Percentiles rank a stretch among this genome's conserved stretches.
Evolutionary conservation across 1,139 yeast species (phyloP).

Genomic region (Sugiyamaella grinbergsii): DNA sequence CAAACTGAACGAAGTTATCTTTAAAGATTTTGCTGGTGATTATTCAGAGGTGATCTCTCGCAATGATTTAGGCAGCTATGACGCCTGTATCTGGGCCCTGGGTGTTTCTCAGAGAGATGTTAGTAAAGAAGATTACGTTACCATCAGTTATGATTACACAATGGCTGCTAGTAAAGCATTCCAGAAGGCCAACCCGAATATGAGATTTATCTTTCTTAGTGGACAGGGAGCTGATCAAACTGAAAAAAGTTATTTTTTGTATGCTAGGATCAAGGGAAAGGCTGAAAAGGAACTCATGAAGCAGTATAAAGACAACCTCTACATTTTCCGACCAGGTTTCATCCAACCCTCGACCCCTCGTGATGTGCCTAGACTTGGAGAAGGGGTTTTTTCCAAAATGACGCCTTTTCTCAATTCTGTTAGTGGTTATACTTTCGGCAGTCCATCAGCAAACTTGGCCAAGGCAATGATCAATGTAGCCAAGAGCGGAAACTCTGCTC

Average conservation of each 20-base stretch:
- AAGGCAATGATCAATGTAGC: slow-evolving; percentile 20
- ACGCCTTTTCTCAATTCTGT: slow-evolving; percentile 18
- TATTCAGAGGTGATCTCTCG: slow-evolving; percentile 8
- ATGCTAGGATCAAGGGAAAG: slow-evolving; percentile 20
- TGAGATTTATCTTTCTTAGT: slow-evolving; percentile 23
- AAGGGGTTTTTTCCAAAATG: slow-evolving; percentile 7
- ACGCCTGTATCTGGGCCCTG: slow-evolving; percentile 22
- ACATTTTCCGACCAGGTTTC: slow-evolving; percentile 20
- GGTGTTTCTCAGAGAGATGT: slow-evolving; percentile 22
- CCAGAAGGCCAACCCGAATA: slow-evolving; percentile 17
- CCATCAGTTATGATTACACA: slow-evolving; percentile 22
- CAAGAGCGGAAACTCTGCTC: slow-evolving; percentile 4
- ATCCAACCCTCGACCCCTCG: slow-evolving; percentile 18
- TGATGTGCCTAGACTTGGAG: slow-evolving; percentile 13
- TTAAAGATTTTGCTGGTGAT: slow-evolving; percentile 19
- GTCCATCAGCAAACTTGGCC: slow-evolving; percentile 17
- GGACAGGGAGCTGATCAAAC: slow-evolving; percentile 23
- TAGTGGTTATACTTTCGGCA: slow-evolving; percentile 8
- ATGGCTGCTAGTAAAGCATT: slow-evolving; percentile 19
- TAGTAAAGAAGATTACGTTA: slow-evolving; percentile 14
- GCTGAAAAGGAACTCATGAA: slow-evolving; percentile 16
- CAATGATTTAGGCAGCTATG: slow-evolving; percentile 11
- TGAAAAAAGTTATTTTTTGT: slow-evolving; percentile 17
- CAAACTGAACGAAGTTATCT: slow-evolving; percentile 20
- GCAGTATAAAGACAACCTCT: slow-evolving; percentile 9